Percentiles rank a stretch among this genome's conserved stretches.
phyloP scores from a whole-genome alignment of 2,329 filamentous ascomycete species.

The Oidium heveae region DNA sequence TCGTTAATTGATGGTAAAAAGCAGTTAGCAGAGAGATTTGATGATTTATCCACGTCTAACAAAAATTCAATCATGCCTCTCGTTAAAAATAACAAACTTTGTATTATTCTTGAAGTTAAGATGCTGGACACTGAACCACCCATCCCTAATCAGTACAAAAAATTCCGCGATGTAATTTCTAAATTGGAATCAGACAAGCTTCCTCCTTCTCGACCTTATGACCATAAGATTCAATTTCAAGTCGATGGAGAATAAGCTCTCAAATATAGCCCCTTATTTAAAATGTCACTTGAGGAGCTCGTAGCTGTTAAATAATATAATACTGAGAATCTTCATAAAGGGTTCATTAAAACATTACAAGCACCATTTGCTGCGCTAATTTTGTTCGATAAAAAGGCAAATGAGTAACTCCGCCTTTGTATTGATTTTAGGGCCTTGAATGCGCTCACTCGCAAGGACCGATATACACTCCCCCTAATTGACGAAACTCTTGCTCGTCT shows the following conservation, averaged over 20 bases:
- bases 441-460: not conserved
- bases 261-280: not conserved
- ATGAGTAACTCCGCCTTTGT: not conserved
- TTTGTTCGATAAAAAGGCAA: not conserved
- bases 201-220: not conserved
- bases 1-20: not conserved
- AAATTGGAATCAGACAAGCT: not conserved
- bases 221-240: no score
- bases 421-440: not conserved
- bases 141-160: not conserved
- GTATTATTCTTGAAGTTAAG: no score
- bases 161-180: not conserved
- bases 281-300: not conserved
- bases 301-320: not conserved
- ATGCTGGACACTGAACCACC: not conserved
- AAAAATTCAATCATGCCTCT: no score
- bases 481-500: not conserved
- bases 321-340: conserved; percentile 1
- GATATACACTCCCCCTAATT: not conserved
- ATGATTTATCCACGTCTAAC: no score
- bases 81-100: no score
- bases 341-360: not conserved
- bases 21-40: not conserved
- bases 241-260: not conserved
- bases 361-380: not conserved